Conservation (phyloP, 768 basidiomycete species). For the Phaffia tasmanica region DNA sequence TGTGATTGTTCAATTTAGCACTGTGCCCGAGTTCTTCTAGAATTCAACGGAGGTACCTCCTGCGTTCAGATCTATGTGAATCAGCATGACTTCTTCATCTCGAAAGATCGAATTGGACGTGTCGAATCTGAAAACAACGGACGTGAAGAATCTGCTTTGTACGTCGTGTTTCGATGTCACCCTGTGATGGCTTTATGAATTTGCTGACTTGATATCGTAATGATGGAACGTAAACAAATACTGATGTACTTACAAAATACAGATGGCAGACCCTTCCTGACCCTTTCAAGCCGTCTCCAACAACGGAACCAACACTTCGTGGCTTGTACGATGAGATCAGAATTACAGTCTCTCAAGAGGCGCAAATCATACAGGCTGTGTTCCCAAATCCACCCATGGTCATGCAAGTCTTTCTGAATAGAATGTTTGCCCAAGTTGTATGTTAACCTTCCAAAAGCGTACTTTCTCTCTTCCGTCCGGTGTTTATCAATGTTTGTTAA, state of each 20-base stretch:
- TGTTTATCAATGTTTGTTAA: neutral
- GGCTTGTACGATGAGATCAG: slow-evolving; percentile 79
- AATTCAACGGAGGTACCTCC: slow-evolving; percentile 94
- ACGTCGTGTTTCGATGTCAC: neutral
- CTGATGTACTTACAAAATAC: neutral
- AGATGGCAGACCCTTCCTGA: slow-evolving; percentile 78
- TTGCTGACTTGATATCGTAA: neutral
- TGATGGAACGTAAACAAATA: neutral
- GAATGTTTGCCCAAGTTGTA: slow-evolving; percentile 95
- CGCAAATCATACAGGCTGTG: slow-evolving; percentile 95
- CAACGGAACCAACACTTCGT: slow-evolving; percentile 62
- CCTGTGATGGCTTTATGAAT: neutral
- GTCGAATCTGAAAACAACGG: slow-evolving; percentile 38
- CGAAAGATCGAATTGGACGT: slow-evolving; percentile 54
- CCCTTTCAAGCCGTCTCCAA: slow-evolving; percentile 65
- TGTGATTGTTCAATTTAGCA: slow-evolving; percentile 48
- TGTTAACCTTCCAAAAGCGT: slow-evolving; percentile 34
- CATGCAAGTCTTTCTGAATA: slow-evolving; percentile 94
- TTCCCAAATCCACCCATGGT: slow-evolving; percentile 93
- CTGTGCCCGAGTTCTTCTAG: slow-evolving; percentile 88
- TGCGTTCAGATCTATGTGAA: slow-evolving; percentile 99
- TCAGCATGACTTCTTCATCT: slow-evolving; percentile 98
- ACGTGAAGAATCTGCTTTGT: neutral
- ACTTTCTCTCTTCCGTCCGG: neutral
- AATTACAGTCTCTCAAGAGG: slow-evolving; percentile 82